phyloP scores from a whole-genome alignment of 768 basidiomycete genomes.

The Mycena albidolilacea region DNA sequence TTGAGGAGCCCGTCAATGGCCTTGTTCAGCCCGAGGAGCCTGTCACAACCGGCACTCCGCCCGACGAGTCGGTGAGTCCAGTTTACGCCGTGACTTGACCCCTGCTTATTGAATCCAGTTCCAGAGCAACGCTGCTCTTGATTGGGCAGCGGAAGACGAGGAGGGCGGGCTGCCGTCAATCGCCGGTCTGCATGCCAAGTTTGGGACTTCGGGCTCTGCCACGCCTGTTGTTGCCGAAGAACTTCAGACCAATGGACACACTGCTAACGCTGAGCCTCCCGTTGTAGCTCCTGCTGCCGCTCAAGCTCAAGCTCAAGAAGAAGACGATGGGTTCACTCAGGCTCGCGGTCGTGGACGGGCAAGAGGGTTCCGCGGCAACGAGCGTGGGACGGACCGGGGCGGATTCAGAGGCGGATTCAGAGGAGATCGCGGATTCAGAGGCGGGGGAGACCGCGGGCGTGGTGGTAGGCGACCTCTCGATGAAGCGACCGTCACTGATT shows the following conservation, averaged over 20 bases:
- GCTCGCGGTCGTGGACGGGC: conserved; percentile 66
- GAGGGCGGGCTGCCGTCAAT: conserved; percentile 85
- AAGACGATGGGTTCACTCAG: conserved; percentile 77
- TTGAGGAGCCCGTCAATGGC: conserved; percentile 54
- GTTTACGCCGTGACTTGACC: not conserved
- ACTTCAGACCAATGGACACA: conserved; percentile 49
- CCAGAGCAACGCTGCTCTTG: conserved; percentile 61
- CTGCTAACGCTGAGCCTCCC: not conserved
- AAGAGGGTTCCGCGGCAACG: conserved; percentile 48
- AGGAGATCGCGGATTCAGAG: conserved; percentile 51
- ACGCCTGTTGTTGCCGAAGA: conserved; percentile 66
- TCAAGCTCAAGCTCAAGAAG: conserved; percentile 49
- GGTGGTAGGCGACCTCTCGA: conserved; percentile 37
- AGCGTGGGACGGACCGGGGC: conserved; percentile 42
- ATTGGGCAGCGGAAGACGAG: conserved; percentile 93
- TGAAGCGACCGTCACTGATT: not conserved
- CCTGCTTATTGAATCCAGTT: conserved; percentile 36
- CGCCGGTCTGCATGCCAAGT: conserved; percentile 80
- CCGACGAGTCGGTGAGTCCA: conserved; percentile 39
- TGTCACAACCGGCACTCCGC: conserved; percentile 18
- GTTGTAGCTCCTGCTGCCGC: conserved; percentile 25
- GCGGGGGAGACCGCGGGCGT: conserved; percentile 49
- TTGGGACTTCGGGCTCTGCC: conserved; percentile 81
- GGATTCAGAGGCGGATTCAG: conserved; percentile 56
- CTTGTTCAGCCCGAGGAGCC: conserved; percentile 41